Evolutionary conservation across 805 yeast genomes (phyloP), one percentile per base, ranked within the genome.

Genomic region (Wickerhamomyces bisporus): DNA sequence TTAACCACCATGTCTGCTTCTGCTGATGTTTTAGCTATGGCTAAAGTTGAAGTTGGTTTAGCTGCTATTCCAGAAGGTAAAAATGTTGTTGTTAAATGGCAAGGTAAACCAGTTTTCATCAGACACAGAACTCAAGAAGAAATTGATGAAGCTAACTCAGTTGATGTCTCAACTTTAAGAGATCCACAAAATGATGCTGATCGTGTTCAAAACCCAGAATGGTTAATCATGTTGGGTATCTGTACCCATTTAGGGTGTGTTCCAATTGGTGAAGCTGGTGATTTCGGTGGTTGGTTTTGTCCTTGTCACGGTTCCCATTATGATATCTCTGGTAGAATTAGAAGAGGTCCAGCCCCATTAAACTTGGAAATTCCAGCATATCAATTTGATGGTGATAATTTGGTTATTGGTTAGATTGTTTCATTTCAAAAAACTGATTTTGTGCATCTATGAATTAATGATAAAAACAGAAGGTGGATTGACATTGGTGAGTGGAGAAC

Each of bases 241-340:
- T 93, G 99, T 77, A 93, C 99, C 53, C 99, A 93, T 68, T 81
- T 93, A 76, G 99, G 99, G 68, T 93, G 99, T 83, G 99, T 93
- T 47, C 99, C 99, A 54, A 93, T 93, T 61, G 99, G 99, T 65
- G 98, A 93, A 74, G 82, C 97, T 52, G 99, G 99, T 72, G 99
- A 93, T 70, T 93, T 78, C 58, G 98, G 97, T 66, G 99, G 99
- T 66, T 93, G 99, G 99, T 93, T 93, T 91, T 93, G 98, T 71
- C 98, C 99, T 52, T 93, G 98, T 76, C 99, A 94, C 77, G 99
- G 98, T 79, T 91, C 98, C 63, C 98, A 94, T 70, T 93, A 93
- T 71, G 98, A 93, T 73, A 94, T 94, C 72, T 89, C 97, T 49
- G 99, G 99, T 68, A 91, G 99, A 82, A 91, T 93, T 65, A 87